A percentile compares a stretch with the other conserved stretches of the same genome.
phyloP scores from a whole-genome alignment of 345 rosid genomes.

The Gossypium arboreum region DNA sequence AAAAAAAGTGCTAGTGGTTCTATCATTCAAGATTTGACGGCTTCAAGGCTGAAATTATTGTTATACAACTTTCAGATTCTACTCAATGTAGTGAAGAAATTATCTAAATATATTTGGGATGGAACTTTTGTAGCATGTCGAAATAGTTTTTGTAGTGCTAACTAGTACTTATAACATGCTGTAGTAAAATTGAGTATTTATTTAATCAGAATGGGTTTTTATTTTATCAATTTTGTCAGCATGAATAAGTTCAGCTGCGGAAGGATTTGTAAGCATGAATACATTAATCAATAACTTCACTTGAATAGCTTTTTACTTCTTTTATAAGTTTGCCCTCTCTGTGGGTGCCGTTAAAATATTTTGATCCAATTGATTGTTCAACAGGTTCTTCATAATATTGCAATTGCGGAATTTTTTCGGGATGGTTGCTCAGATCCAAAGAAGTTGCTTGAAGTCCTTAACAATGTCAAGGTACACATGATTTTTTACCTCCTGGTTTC shows the following conservation, averaged over 20 bases:
- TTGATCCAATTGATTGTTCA: slow-evolving; percentile 19
- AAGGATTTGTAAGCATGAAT: background rate
- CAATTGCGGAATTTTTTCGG: slow-evolving; percentile 65
- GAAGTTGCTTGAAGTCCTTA: slow-evolving; percentile 70
- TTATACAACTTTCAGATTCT: background rate
- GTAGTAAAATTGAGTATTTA: background rate
- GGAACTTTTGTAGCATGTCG: background rate
- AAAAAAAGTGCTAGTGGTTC: background rate
- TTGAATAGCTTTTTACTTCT: background rate
- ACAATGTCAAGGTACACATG: slow-evolving; percentile 59
- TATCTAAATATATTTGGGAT: background rate
- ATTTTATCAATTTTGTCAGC: slow-evolving; percentile 1
- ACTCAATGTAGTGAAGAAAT: background rate
- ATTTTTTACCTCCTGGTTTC: background rate
- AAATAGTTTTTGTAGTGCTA: background rate
- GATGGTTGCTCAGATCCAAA: slow-evolving; percentile 72
- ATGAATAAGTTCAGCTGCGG: background rate
- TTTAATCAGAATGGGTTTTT: background rate
- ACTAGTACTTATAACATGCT: background rate
- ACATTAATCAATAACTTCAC: background rate
- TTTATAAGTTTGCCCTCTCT: background rate
- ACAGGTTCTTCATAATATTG: slow-evolving; percentile 90
- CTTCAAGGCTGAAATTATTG: background rate
- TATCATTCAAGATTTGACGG: background rate
- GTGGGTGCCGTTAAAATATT: background rate